Conservation (phyloP, 371 early-diverging fungal species). For the Choanephora cucurbitarum region DNA sequence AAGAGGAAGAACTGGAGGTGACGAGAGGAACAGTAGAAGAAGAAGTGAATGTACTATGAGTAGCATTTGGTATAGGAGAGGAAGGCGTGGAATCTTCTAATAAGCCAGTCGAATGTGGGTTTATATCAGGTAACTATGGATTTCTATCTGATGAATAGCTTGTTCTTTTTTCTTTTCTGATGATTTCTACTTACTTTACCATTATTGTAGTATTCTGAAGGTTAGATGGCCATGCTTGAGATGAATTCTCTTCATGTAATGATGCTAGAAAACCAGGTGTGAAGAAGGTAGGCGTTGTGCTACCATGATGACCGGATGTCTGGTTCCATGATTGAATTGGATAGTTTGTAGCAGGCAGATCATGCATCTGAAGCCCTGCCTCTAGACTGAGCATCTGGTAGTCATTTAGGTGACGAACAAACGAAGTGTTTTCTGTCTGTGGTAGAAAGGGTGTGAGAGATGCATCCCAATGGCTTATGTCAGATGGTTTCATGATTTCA, state of each 20-base stretch:
- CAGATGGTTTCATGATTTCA: background rate
- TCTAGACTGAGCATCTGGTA: background rate
- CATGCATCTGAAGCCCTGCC: background rate
- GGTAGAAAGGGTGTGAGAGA: background rate
- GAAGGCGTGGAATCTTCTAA: background rate
- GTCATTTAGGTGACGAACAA: background rate
- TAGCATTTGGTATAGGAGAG: constrained; percentile 1
- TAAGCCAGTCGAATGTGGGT: background rate
- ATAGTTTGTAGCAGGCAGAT: background rate
- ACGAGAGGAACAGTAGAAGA: background rate
- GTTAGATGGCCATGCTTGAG: constrained; percentile 10
- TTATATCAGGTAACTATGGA: background rate
- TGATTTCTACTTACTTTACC: constrained; percentile 6
- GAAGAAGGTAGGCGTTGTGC: constrained; percentile 67
- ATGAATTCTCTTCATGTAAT: constrained; percentile 39
- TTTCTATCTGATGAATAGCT: no score
- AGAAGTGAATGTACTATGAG: constrained; percentile 4
- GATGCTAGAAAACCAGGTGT: constrained; percentile 71
- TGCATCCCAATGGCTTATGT: background rate
- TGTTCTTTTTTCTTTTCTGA: constrained; percentile 3
- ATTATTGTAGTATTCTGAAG: constrained; percentile 8
- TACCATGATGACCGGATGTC: constrained; percentile 1
- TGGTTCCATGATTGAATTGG: background rate
- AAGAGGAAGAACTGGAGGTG: constrained; percentile 5
- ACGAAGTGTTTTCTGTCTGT: background rate